Conservation (phyloP, 2,329 filamentous ascomycete species). For the Arthroderma sp. region DNA sequence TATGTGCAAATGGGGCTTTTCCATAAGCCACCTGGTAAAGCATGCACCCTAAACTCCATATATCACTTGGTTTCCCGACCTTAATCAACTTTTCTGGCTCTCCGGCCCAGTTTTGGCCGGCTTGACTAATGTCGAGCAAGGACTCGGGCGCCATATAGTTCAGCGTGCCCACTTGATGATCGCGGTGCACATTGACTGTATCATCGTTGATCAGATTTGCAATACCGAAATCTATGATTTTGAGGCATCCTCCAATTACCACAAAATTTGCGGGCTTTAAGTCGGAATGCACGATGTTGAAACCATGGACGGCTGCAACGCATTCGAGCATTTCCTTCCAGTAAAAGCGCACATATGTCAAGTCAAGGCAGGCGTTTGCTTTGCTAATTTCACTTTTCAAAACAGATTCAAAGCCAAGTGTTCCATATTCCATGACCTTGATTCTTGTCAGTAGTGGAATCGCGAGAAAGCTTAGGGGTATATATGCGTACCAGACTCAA, state of each 20-base stretch:
- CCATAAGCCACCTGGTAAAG: conserved; percentile 88
- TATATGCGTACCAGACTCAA: conserved; percentile 47
- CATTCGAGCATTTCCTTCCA: conserved; percentile 96
- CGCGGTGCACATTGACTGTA: conserved; percentile 83
- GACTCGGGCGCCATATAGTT: conserved; percentile 93
- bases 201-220: conserved; percentile 86
- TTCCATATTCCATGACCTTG: conserved; percentile 65
- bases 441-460: neutral
- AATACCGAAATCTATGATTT: conserved; percentile 90
- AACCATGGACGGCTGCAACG: conserved; percentile 63
- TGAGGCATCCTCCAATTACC: conserved; percentile 58
- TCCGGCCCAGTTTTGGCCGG: conserved; percentile 26
- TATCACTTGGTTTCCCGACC: conserved; percentile 74
- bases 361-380: conserved; percentile 58
- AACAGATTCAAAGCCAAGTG: conserved; percentile 70
- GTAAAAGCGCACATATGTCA: conserved; percentile 73
- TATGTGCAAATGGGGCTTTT: conserved; percentile 73
- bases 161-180: conserved; percentile 75
- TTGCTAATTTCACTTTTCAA: conserved; percentile 53
- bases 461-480: neutral
- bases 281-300: conserved; percentile 82
- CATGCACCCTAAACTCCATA: conserved; percentile 84
- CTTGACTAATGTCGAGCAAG: conserved; percentile 62
- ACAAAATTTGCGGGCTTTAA: conserved; percentile 89
- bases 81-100: conserved; percentile 56